A percentile compares a stretch with the other conserved stretches of the same genome.
These are phyloP conservation scores for Pluteus cervinus DNA, from an alignment of 768 basidiomycete species.

Conservation along the genomic window DNA sequence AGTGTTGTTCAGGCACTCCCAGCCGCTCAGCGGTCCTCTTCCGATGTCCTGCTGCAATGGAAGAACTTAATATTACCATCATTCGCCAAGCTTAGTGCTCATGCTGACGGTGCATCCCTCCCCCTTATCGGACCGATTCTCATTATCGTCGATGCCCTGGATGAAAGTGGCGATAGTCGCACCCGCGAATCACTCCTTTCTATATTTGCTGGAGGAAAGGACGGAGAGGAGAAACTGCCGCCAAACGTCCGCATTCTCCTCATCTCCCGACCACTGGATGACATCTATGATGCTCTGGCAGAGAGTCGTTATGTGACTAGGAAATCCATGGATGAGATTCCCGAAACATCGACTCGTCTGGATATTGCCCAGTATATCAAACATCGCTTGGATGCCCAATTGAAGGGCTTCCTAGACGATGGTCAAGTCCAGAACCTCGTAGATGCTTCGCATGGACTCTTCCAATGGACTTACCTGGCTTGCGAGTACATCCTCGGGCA, in stretches of 20 bases:
- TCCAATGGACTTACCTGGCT: slow-evolving; percentile 26
- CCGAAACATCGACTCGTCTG: not conserved
- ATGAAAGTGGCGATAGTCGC: slow-evolving; percentile 13
- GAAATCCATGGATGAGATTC: slow-evolving; percentile 10
- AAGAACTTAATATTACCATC: slow-evolving; percentile 12
- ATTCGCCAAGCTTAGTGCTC: no score
- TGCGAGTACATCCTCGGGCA: slow-evolving; percentile 15
- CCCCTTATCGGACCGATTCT: slow-evolving; percentile 2
- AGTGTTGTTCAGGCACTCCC: slow-evolving; percentile 2
- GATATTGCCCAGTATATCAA: slow-evolving; percentile 8
- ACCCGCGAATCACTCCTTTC: slow-evolving; percentile 15
- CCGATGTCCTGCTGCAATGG: slow-evolving; percentile 11
- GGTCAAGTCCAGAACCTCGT: slow-evolving; percentile 16
- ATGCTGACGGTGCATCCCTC: no score
- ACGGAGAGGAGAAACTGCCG: slow-evolving; percentile 16
- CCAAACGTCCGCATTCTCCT: slow-evolving; percentile 21
- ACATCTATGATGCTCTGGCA: slow-evolving; percentile 11
- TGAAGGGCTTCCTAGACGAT: slow-evolving; percentile 14
- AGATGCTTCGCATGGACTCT: slow-evolving; percentile 20
- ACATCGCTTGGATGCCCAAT: slow-evolving; percentile 1
- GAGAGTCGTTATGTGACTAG: not conserved
- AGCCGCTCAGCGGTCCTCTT: slow-evolving; percentile 5
- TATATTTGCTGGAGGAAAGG: slow-evolving; percentile 10
- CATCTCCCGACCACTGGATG: slow-evolving; percentile 20
- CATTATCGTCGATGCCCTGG: slow-evolving; percentile 21